These are phyloP conservation scores for Exophiala viscosa DNA, from an alignment of 2,329 filamentous ascomycete species.

Conservation along the genomic window DNA sequence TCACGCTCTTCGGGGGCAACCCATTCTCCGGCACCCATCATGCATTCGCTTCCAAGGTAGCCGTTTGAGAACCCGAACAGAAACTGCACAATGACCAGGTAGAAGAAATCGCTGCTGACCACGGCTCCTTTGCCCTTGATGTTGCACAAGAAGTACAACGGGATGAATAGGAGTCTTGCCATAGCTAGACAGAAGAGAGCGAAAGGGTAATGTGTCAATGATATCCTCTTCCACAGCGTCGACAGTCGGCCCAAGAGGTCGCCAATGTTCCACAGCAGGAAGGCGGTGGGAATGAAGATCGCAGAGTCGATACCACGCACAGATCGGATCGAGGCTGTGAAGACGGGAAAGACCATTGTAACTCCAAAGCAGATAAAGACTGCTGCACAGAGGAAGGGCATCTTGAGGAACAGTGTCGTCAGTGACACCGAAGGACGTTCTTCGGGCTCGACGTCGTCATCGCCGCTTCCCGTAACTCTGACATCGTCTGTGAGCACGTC, in stretches of 20 bases:
- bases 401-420: conserved; percentile 66
- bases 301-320: conserved; percentile 58
- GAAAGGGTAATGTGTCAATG: conserved; percentile 59
- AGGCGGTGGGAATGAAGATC: conserved; percentile 83
- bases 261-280: conserved; percentile 90
- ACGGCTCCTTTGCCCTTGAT: conserved; percentile 70
- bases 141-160: conserved; percentile 88
- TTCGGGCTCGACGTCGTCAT: conserved; percentile 12
- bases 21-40: conserved; percentile 84
- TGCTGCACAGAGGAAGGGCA: conserved; percentile 72
- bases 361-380: conserved; percentile 77
- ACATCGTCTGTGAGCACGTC: conserved; percentile 24
- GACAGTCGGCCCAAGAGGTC: conserved; percentile 74
- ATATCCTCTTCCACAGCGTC: conserved; percentile 56
- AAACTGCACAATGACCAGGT: conserved; percentile 76
- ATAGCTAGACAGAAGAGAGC: conserved; percentile 66
- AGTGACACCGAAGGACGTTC: conserved; percentile 55
- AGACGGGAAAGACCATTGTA: conserved; percentile 94
- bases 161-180: conserved; percentile 67
- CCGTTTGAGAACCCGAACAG: conserved; percentile 83
- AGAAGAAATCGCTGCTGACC: conserved; percentile 80
- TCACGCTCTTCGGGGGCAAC: conserved; percentile 80
- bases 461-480: conserved; percentile 43
- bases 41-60: conserved; percentile 78
- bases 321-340: conserved; percentile 66